These are phyloP conservation scores for Pseudopithomyces chartarum DNA, from an alignment of 2,329 filamentous ascomycete species.

Conservation along the genomic window DNA sequence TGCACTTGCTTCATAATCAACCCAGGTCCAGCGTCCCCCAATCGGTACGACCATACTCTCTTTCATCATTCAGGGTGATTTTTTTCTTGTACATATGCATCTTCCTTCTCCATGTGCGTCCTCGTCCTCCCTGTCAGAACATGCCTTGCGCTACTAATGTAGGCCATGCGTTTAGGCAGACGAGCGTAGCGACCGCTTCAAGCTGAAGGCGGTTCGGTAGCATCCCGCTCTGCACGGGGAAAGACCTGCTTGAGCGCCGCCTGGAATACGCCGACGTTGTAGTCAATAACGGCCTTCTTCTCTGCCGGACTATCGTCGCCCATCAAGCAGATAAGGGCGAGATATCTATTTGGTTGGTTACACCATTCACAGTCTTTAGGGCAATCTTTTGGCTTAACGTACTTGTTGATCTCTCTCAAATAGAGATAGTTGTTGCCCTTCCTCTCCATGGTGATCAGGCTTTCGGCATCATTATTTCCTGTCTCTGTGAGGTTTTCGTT, in stretches of 20 bases:
- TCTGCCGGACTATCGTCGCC: slow-evolving; percentile 79
- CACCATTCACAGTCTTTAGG: slow-evolving; percentile 4
- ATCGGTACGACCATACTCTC: no score
- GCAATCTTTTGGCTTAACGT: slow-evolving; percentile 29
- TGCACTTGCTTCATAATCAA: no score
- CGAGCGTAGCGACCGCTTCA: background rate
- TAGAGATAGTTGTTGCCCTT: slow-evolving; percentile 65
- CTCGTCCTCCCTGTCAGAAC: no score
- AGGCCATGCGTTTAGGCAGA: no score
- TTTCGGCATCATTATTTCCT: slow-evolving; percentile 62
- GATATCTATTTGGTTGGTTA: slow-evolving; percentile 58
- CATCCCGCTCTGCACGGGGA: slow-evolving; percentile 48
- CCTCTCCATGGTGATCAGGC: slow-evolving; percentile 65
- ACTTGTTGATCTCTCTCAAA: slow-evolving; percentile 70
- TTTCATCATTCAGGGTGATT: no score
- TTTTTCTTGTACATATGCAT: no score
- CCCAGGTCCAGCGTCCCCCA: no score
- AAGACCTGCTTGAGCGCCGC: slow-evolving; percentile 81
- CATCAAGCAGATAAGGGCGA: slow-evolving; percentile 85
- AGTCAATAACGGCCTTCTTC: slow-evolving; percentile 82
- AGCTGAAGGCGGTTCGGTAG: background rate
- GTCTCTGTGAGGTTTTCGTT: slow-evolving; percentile 34
- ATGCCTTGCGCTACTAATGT: no score
- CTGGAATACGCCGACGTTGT: slow-evolving; percentile 84
- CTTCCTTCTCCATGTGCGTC: no score